Base-by-base conservation (phyloP, 163 green algal species). In the Trebouxia gelatinosa region DNA sequence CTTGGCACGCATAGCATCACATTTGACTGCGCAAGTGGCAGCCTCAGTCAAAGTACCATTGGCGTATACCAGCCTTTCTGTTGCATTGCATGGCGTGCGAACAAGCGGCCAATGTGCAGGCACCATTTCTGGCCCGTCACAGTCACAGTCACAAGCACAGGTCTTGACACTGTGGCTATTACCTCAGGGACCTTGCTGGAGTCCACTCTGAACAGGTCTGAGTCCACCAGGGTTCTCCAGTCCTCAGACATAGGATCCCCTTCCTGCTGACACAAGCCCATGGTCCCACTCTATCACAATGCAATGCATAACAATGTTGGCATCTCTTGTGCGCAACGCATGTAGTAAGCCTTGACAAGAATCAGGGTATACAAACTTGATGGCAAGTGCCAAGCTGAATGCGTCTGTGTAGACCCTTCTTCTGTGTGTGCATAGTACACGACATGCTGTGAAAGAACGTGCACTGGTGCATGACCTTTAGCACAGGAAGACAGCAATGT, bases 141-240 rank as follows among this genome's bases (percentile, higher is more conserved):
- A 13, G 43, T 23, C 43, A 23, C 11, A 54, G 9, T 54, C 11
- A 9, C 9, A 54, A 54, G 43, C 11, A 13, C 9, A 9, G 9
- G 43, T 23, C 9, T 54, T 54, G 43, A 54, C 13, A 54, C 9
- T 9, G 9, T 23, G 43, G 11, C 43, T 7, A 43, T 66, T 16
- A 86, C 85, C 64, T 89, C 82, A 13, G 86, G 86, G 4, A 94
- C 83, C 19, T 85, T 71, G 11, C 26, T 64, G n/a, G 84, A 79
- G 78, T 89, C 79, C 28, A 93, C 70, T 9, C 84, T 87, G 82
- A 92, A 94, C 6, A 96, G 85, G 13, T 28, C 39, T 76, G 88
- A 77, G 65, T 93, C 86, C 82, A 96, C 95, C 23, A 95, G 81
- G 2, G 80, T 82, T n/a, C 87, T 91, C 83, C 90, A 90, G 83